phyloP scores from a whole-genome alignment of 2,329 filamentous ascomycete genomes.

The Neophaeococcomyces aloes region DNA sequence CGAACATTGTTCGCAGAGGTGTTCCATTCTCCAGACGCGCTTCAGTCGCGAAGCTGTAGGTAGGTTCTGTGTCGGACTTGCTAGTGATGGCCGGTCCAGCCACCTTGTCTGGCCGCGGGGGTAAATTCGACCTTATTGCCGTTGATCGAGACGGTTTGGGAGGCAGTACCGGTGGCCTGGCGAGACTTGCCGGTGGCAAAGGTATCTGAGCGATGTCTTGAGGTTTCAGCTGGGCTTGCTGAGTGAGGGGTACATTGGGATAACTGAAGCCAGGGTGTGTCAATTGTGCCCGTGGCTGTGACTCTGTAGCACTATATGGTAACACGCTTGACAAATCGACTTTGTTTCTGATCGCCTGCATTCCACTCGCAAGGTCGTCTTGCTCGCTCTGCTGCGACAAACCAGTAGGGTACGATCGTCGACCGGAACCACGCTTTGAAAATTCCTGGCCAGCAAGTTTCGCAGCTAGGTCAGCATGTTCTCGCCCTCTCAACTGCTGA shows the following conservation, averaged over 20 bases:
- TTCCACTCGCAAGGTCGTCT: conserved; percentile 40
- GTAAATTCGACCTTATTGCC: conserved; percentile 11
- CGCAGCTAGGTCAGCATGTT: conserved; percentile 66
- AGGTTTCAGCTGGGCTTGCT: not conserved
- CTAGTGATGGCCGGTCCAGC: conserved; percentile 23
- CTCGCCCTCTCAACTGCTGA: conserved; percentile 56
- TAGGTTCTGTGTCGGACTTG: conserved; percentile 27
- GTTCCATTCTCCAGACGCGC: conserved; percentile 84
- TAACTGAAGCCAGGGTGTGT: conserved; percentile 13
- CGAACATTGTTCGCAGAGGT: conserved; percentile 75
- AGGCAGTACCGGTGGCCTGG: conserved; percentile 20
- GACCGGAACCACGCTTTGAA: conserved; percentile 52
- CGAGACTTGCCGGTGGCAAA: not conserved
- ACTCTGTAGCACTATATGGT: not conserved
- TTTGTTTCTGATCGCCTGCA: conserved; percentile 23
- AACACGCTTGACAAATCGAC: conserved; percentile 12
- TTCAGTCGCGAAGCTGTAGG: conserved; percentile 70
- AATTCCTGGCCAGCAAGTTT: conserved; percentile 65
- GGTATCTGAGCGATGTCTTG: not conserved
- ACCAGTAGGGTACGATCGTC: conserved; percentile 39
- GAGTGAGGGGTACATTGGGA: conserved; percentile 23
- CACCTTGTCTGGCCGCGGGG: conserved; percentile 21
- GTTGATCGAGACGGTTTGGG: conserved; percentile 19
- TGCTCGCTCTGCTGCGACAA: conserved; percentile 48
- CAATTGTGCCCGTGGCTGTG: conserved; percentile 3